phyloP scores from a whole-genome alignment of 306 rosid species.

The Nissolia schottii region DNA sequence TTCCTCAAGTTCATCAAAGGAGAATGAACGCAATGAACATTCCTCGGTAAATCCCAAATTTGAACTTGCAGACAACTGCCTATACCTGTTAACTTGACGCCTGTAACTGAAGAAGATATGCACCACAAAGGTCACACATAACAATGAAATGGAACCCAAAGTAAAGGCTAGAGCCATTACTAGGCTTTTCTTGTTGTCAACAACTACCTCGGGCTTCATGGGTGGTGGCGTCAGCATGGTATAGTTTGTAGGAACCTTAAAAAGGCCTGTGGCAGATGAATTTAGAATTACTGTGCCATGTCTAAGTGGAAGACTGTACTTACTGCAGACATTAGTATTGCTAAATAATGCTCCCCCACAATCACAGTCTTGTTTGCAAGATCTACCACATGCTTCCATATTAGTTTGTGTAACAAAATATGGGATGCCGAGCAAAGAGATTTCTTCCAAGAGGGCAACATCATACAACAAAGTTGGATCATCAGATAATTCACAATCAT shows the following conservation, averaged over 20 bases:
- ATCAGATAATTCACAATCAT: conserved; percentile 9
- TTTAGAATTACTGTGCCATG: background rate
- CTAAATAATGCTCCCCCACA: conserved; percentile 24
- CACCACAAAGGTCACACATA: background rate
- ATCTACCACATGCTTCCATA: conserved; percentile 19
- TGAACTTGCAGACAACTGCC: background rate
- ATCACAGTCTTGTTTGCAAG: conserved; percentile 26
- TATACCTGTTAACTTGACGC: conserved; percentile 3
- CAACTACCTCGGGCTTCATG: background rate
- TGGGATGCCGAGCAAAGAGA: conserved; percentile 4
- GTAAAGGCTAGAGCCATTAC: conserved; percentile 4
- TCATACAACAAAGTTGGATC: background rate
- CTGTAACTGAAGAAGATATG: conserved; percentile 19
- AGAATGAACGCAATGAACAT: conserved; percentile 24
- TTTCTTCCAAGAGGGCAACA: background rate
- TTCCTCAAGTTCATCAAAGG: conserved; percentile 28
- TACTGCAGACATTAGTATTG: background rate
- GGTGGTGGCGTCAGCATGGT: background rate
- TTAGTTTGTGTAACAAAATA: background rate
- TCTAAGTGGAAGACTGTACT: conserved; percentile 25
- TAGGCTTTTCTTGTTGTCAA: conserved; percentile 16
- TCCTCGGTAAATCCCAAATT: conserved; percentile 21
- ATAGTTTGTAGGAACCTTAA: conserved; percentile 13
- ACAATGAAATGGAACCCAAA: conserved; percentile 19
- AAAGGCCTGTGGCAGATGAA: background rate